phyloP scores from a whole-genome alignment of 2,329 filamentous ascomycete genomes.

The Akanthomyces lecanii region DNA sequence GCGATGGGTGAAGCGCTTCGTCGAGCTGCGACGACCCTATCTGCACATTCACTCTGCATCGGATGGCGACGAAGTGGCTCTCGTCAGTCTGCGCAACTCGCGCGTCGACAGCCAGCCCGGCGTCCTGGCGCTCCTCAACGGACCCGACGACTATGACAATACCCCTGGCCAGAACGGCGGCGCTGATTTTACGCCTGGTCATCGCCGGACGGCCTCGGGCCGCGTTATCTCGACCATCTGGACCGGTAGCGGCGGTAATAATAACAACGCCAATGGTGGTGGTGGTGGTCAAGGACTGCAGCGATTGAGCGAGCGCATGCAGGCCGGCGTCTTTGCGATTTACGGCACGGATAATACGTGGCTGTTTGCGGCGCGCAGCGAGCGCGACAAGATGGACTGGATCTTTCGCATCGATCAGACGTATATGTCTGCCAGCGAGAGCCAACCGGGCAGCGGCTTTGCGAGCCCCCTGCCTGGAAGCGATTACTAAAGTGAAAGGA shows the following conservation, averaged over 20 bases:
- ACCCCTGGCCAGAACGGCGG: slow-evolving; percentile 29
- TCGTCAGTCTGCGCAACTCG: slow-evolving; percentile 83
- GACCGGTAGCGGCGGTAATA: slow-evolving; percentile 47
- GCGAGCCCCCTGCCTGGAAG: slow-evolving; percentile 32
- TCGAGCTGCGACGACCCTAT: slow-evolving; percentile 87
- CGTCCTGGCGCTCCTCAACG: slow-evolving; percentile 70
- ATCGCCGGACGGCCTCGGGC: slow-evolving; percentile 48
- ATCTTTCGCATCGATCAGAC: slow-evolving; percentile 91
- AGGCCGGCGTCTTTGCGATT: slow-evolving; percentile 81
- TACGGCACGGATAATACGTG: slow-evolving; percentile 95
- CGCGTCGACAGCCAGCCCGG: slow-evolving; percentile 91
- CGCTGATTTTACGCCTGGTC: slow-evolving; percentile 40
- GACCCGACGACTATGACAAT: slow-evolving; percentile 38
- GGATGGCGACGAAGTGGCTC: slow-evolving; percentile 84
- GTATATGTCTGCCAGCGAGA: slow-evolving; percentile 47
- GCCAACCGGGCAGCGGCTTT: slow-evolving; percentile 34
- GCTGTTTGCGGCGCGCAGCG: slow-evolving; percentile 84
- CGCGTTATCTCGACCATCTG: slow-evolving; percentile 53
- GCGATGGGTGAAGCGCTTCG: slow-evolving; percentile 87
- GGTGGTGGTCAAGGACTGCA: slow-evolving; percentile 40
- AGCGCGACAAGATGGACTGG: slow-evolving; percentile 95
- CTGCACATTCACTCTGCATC: slow-evolving; percentile 82
- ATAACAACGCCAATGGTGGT: slow-evolving; percentile 35
- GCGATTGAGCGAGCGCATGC: slow-evolving; percentile 54
- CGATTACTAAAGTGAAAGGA: slow-evolving; percentile 25